These are phyloP conservation scores for Suillus plorans DNA, from an alignment of 768 basidiomycete species.

Conservation along the genomic window DNA sequence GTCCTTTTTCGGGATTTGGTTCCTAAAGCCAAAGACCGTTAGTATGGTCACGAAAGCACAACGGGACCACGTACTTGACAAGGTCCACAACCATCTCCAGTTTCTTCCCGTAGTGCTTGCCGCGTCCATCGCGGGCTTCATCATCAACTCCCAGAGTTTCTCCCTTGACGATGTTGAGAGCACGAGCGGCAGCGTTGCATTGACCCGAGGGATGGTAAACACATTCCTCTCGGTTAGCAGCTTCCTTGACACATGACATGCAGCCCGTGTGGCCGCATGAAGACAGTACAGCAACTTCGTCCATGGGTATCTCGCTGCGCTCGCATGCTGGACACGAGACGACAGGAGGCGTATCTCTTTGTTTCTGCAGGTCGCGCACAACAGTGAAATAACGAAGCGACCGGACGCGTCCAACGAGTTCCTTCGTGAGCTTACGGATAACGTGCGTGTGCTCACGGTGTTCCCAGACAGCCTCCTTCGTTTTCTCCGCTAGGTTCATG, in stretches of 20 bases:
- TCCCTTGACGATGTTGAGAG: slow-evolving; percentile 80
- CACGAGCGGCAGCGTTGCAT: slow-evolving; percentile 79
- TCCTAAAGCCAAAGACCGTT: slow-evolving; percentile 39
- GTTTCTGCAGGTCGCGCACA: slow-evolving; percentile 85
- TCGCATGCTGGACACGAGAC: slow-evolving; percentile 66
- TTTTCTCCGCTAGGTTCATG: slow-evolving; percentile 52
- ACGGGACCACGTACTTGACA: slow-evolving; percentile 58
- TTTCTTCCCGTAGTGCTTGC: slow-evolving; percentile 81
- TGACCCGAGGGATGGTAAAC: slow-evolving; percentile 66
- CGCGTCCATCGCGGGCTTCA: slow-evolving; percentile 64
- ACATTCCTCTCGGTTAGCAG: slow-evolving; percentile 80
- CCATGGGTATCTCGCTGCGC: slow-evolving; percentile 52
- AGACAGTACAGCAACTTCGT: slow-evolving; percentile 80
- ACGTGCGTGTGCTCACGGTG: slow-evolving; percentile 87
- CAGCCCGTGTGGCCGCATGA: slow-evolving; percentile 93
- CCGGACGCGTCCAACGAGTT: slow-evolving; percentile 85
- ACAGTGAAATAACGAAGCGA: slow-evolving; percentile 91
- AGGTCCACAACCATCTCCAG: slow-evolving; percentile 73
- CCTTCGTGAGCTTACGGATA: slow-evolving; percentile 81
- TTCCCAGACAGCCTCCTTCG: slow-evolving; percentile 69
- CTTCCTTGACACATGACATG: slow-evolving; percentile 63
- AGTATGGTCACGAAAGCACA: not conserved
- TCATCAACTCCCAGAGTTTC: slow-evolving; percentile 81
- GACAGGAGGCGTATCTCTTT: slow-evolving; percentile 55
- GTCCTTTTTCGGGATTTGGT: slow-evolving; percentile 68